Base-by-base conservation (phyloP, 352 stramenopile genomes). In the Globisporangium barbulae region DNA sequence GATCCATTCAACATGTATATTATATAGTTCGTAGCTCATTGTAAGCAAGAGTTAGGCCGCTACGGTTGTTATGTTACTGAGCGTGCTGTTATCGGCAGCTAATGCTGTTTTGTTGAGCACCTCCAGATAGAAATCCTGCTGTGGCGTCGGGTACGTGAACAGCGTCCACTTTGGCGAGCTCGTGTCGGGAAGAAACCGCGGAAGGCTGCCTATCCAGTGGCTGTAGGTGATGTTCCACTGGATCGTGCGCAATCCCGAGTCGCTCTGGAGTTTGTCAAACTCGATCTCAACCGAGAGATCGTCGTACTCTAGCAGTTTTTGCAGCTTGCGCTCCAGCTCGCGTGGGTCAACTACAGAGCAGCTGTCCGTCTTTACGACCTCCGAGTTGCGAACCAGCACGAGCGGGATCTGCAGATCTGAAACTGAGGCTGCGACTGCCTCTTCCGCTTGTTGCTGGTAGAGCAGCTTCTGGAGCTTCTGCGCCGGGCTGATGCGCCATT, bases 221-320 rank as follows among this genome's bases (percentile, higher is more conserved):
- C 54, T 64, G 59, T 82, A 82, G 35, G 49, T 52, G 30, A 81
- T 72, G 25, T 54, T 70, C 74, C 74, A 81, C 58, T 67, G 53
- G 6, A 76, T 67, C n/a, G 52, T 53, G 5, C 64, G 67, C 5
- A 52, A 15, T 9, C 44, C 33, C 17, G 48, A 64, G 3, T 64
- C 15, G 30, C 31, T 71, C n/a, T 72, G 59, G 22, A 64, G 37
- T 35, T 48, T 52, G 53, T 64, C 67, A 2, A 59, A 62, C 13
- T 66, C 37, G n/a, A 82, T 65, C 44, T 50, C 50, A 6, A 83
- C 76, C 41, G 63, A 57, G 45, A 89, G 67, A 50, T 75, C 70
- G n/a, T 78, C 67, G 52, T 74, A 82, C 25, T 73, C 59, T 6
- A 89, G 68, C 10, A 86, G 48, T 8, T 17, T 13, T 15, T 63